Conservation (phyloP, 2,329 filamentous ascomycete species). For the Mycosphaerella sp. region DNA sequence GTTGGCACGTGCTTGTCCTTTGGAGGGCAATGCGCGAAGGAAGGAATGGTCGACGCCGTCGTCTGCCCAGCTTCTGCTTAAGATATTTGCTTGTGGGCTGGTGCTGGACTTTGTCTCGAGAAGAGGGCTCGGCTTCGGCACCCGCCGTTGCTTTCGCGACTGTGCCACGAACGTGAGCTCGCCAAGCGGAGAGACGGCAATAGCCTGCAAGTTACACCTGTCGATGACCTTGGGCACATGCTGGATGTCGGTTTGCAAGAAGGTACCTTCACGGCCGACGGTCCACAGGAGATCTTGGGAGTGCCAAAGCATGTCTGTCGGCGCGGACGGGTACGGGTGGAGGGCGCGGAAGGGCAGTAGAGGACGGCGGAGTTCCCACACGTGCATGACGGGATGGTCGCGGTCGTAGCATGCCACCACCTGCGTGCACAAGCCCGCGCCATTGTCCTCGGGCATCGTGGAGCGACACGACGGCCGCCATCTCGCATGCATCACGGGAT, state of each 20-base stretch:
- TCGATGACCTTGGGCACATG: conserved; percentile 55
- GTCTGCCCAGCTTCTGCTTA: conserved; percentile 46
- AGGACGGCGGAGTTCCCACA: conserved; percentile 60
- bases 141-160: conserved; percentile 42
- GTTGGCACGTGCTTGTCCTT: conserved; percentile 12
- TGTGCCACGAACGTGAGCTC: conserved; percentile 52
- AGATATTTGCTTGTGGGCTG: conserved; percentile 34
- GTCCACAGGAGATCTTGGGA: conserved; percentile 61
- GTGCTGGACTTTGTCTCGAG: conserved; percentile 12
- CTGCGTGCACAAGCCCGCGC: conserved; percentile 56
- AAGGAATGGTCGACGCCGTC: conserved; percentile 53
- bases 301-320: conserved; percentile 58
- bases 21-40: conserved; percentile 37
- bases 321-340: conserved; percentile 49
- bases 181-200: conserved; percentile 53
- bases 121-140: conserved; percentile 18
- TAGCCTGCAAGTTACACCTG: conserved; percentile 50
- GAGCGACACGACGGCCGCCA: conserved; percentile 58
- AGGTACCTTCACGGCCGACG: conserved; percentile 55
- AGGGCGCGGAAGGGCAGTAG: conserved; percentile 58
- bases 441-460: conserved; percentile 46
- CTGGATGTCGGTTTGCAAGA: conserved; percentile 58
- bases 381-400: conserved; percentile 54
- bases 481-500: conserved; percentile 56
- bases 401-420: conserved; percentile 57